A percentile compares a stretch with the other conserved stretches of the same genome.
phyloP scores from a whole-genome alignment of 2,329 filamentous ascomycete genomes.

The Scedosporium aurantiacum region DNA sequence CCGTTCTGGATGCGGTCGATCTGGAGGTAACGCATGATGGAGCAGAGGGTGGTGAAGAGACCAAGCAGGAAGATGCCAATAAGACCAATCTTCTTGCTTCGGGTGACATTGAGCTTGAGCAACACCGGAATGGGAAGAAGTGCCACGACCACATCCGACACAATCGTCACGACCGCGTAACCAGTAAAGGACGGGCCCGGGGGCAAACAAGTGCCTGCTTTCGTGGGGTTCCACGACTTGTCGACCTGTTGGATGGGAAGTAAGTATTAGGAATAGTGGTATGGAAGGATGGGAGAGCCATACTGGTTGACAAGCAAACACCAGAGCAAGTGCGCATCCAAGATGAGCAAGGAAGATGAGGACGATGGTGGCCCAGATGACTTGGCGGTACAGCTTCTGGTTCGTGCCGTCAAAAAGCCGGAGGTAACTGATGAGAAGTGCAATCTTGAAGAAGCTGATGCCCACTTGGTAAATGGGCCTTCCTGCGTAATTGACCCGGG shows the following conservation, averaged over 20 bases:
- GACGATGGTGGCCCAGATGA: constrained; percentile 32
- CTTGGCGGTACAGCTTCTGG: constrained; percentile 28
- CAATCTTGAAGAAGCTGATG: constrained; percentile 46
- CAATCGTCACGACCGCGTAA: constrained; percentile 39
- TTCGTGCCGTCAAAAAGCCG: constrained; percentile 37
- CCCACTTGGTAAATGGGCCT: constrained; percentile 43
- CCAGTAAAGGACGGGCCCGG: constrained; percentile 37
- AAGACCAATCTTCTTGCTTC: constrained; percentile 36
- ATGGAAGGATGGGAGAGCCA: constrained; percentile 6
- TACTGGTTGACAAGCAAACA: constrained; percentile 40
- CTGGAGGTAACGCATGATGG: constrained; percentile 38
- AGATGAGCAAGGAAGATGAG: constrained; percentile 35
- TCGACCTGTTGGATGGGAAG: constrained; percentile 17
- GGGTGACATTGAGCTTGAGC: constrained; percentile 34
- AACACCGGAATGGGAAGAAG: constrained; percentile 39
- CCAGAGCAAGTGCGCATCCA: constrained; percentile 34
- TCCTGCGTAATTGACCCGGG: constrained; percentile 39
- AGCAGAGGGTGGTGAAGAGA: constrained; percentile 44
- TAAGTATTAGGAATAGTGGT: constrained; percentile 2
- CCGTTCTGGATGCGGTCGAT: constrained; percentile 37
- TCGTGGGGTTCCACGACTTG: constrained; percentile 33
- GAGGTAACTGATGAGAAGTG: constrained; percentile 40
- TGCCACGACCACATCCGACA: constrained; percentile 38
- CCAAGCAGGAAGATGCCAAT: constrained; percentile 41
- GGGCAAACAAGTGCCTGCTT: constrained; percentile 31